Conservation (phyloP, 2,329 filamentous ascomycete genomes). For the Colletotrichum limetticola region DNA sequence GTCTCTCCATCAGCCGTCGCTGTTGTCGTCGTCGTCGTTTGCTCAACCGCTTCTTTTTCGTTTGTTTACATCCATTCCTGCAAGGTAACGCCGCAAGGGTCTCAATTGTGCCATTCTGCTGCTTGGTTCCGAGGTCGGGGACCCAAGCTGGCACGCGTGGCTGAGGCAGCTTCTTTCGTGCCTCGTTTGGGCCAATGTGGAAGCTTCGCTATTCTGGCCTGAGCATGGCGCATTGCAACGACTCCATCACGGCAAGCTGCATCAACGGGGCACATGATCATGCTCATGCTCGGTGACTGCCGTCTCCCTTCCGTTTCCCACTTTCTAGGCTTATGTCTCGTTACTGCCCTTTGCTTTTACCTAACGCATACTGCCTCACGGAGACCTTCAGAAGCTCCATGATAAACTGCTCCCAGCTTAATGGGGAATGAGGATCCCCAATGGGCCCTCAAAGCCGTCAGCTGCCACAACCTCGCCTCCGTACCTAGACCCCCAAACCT, state of each 20-base stretch:
- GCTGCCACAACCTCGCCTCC: neutral
- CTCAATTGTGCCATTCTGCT: neutral
- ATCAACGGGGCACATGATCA: conserved; percentile 25
- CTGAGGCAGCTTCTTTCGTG: conserved; percentile 5
- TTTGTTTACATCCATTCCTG: neutral
- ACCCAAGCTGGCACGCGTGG: neutral
- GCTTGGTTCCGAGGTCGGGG: conserved; percentile 26
- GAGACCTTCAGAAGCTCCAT: neutral
- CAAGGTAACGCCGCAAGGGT: neutral
- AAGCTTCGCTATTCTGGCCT: neutral
- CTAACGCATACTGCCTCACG: neutral
- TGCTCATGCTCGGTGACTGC: conserved; percentile 18
- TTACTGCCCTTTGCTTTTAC: neutral
- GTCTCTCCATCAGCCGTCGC: neutral
- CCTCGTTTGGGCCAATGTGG: conserved; percentile 15
- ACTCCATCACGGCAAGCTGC: conserved; percentile 22
- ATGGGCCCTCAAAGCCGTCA: conserved; percentile 19
- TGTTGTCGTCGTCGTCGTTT: conserved; percentile 7
- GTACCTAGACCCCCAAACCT: neutral
- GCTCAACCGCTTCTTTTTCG: conserved; percentile 4
- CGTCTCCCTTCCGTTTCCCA: neutral
- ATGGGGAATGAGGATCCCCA: conserved; percentile 5
- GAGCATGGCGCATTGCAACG: conserved; percentile 19
- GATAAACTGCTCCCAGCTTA: neutral
- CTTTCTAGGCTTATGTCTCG: neutral